These are phyloP conservation scores for Nothophytophthora sp. DNA, from an alignment of 352 stramenopile genomes.

Conservation along the genomic window DNA sequence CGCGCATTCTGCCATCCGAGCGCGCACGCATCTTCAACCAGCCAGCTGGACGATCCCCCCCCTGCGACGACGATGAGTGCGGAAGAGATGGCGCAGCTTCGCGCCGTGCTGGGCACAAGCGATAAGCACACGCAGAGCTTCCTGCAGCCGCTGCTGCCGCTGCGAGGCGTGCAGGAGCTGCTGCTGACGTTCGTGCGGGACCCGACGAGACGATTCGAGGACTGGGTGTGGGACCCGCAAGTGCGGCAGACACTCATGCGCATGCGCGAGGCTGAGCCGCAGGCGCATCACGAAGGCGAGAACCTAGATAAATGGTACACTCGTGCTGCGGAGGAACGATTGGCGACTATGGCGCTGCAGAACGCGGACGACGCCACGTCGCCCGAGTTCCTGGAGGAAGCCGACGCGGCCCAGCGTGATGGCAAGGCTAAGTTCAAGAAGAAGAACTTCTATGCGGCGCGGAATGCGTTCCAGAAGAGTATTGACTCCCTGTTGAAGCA, in stretches of 20 bases:
- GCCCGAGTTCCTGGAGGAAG: conserved; percentile 31
- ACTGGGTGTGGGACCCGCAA: conserved; percentile 76
- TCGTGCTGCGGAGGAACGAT: conserved; percentile 24
- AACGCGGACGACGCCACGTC: conserved; percentile 20
- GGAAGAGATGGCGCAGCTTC: conserved; percentile 41
- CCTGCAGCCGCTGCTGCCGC: conserved; percentile 54
- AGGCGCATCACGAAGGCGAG: conserved; percentile 21
- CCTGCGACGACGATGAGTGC: conserved; percentile 16
- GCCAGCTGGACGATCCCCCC: no score
- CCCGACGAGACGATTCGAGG: conserved; percentile 53
- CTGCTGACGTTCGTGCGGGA: conserved; percentile 73
- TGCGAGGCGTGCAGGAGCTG: conserved; percentile 68
- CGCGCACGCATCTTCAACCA: no score
- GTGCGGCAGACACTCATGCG: conserved; percentile 54
- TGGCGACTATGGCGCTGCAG: conserved; percentile 10
- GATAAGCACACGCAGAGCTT: conserved; percentile 61
- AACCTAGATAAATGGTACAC: conserved; percentile 52
- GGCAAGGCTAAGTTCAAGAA: conserved; percentile 69
- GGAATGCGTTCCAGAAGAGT: conserved; percentile 67
- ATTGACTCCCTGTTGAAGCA: conserved; percentile 38
- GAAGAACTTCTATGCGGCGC: conserved; percentile 62
- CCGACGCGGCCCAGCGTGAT: conserved; percentile 50
- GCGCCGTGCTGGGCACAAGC: conserved; percentile 32
- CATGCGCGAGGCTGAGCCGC: conserved; percentile 37
- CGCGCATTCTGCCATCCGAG: neutral